Conservation (phyloP, 2,329 filamentous ascomycete species). For the Ceratocystis alfenasii region DNA sequence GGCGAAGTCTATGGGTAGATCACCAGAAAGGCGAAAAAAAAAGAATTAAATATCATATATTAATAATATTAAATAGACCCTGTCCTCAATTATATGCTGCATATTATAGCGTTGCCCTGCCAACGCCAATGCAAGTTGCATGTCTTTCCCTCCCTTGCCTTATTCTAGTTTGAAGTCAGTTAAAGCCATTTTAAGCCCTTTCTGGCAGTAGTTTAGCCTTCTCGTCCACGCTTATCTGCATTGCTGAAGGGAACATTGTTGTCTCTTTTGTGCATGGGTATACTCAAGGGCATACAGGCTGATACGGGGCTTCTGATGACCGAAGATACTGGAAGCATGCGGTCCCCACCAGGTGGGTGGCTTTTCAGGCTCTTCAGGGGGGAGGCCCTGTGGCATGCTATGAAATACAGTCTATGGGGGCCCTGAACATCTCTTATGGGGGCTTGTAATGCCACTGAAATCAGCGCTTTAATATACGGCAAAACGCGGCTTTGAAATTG, state of each 20-base stretch:
- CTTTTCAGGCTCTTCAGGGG: not conserved
- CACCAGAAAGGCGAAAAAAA: not conserved
- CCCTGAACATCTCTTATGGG: too few relatives aligned
- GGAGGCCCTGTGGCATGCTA: not conserved
- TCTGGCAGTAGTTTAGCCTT: not conserved
- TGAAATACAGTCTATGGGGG: not conserved
- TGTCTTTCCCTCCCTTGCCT: not conserved
- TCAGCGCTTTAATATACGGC: slow-evolving; percentile 1
- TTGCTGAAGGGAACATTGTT: not conserved
- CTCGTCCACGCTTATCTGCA: not conserved
- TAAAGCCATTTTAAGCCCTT: not conserved
- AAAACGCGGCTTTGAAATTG: not conserved
- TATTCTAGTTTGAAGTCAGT: not conserved
- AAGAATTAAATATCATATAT: not conserved
- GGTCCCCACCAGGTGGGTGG: not conserved
- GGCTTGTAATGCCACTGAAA: slow-evolving; percentile 1
- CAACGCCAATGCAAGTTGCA: not conserved
- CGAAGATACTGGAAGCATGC: not conserved
- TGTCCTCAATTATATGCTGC: too few relatives aligned
- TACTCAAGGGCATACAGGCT: too few relatives aligned
- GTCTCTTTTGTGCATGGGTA: not conserved
- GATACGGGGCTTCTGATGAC: too few relatives aligned
- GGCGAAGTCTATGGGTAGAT: not conserved
- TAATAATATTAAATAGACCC: not conserved
- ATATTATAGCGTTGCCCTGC: not conserved